phyloP scores from a whole-genome alignment of 129 eudicot genomes.

The Helianthus annuus region HanXRQr2.0-SUNRISE NC_035444.2:39903341-39903840 shows the following conservation, averaged over 20 bases:
- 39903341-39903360: constrained; percentile 90
- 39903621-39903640: no score
- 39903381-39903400: constrained; percentile 69
- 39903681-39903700: no score
- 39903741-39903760: no score
- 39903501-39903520: constrained; percentile 61
- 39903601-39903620: constrained; percentile 64
- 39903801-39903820: no score
- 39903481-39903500: constrained; percentile 53
- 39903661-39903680: no score
- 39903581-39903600: constrained; percentile 88
- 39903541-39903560: constrained; percentile 93
- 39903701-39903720: no score
- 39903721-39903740: no score
- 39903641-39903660: no score
- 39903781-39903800: no score
- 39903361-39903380: constrained; percentile 86
- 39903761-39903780: no score
- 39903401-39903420: neutral
- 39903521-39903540: constrained; percentile 87
- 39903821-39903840: no score
- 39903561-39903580: constrained; percentile 79
- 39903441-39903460: neutral
- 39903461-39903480: constrained; percentile 50
- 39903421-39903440: neutral